A percentile compares a stretch with the other conserved stretches of the same genome.
These are phyloP conservation scores for Cercis canadensis DNA, from an alignment of 306 rosid species.

Conservation along the genomic window DNA sequence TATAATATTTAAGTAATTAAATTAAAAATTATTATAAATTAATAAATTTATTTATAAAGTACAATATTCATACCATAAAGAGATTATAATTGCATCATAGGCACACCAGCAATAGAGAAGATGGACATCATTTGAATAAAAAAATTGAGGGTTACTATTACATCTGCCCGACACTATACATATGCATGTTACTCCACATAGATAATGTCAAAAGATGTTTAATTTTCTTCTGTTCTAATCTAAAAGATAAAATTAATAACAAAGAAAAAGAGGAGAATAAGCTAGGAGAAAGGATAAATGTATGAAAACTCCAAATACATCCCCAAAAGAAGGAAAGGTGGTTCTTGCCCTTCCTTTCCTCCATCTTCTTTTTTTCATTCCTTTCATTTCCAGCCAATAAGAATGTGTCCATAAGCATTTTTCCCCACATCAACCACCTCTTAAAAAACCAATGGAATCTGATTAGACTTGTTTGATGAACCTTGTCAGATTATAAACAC, in stretches of 20 bases:
- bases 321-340: conserved; percentile 55
- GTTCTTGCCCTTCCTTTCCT: conserved; percentile 50
- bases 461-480: conserved; percentile 54
- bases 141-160: conserved; percentile 41
- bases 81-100: conserved; percentile 7
- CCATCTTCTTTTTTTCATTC: conserved; percentile 26
- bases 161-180: conserved; percentile 56
- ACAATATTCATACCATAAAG: too few species aligned
- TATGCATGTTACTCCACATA: conserved; percentile 50
- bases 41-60: too few species aligned
- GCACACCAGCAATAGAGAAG: conserved; percentile 28
- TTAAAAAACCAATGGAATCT: conserved; percentile 65
- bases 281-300: conserved; percentile 28
- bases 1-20: too few species aligned
- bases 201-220: conserved; percentile 57
- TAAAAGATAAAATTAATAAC: conserved; percentile 32
- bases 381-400: conserved; percentile 13
- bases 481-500: conserved; percentile 76
- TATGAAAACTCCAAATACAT: conserved; percentile 42
- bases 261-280: conserved; percentile 19
- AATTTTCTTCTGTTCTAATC: conserved; percentile 45
- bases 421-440: conserved; percentile 47
- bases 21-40: too few species aligned
- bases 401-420: neutral
- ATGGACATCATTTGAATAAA: conserved; percentile 38